A percentile compares a stretch with the other conserved stretches of the same genome.
Evolutionary conservation across 768 basidiomycete species (phyloP).

Genomic region (Hygrophorus russula): DNA sequence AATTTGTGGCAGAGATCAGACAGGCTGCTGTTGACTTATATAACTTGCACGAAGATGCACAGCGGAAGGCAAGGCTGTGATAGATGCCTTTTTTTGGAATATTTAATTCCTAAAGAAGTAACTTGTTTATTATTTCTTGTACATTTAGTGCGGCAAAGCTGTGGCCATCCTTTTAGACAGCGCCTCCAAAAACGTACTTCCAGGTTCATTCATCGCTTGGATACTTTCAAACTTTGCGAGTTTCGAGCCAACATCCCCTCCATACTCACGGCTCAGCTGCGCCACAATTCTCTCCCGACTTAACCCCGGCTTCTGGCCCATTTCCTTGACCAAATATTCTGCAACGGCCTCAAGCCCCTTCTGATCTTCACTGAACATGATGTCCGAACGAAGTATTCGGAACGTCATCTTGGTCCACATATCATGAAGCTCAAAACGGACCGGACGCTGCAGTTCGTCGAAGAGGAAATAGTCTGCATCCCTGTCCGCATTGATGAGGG

Average conservation of each 20-base stretch:
- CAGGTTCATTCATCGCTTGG: slow-evolving; percentile 2
- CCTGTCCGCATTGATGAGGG: slow-evolving; percentile 11
- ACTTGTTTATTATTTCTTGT: background rate
- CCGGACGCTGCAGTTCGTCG: slow-evolving; percentile 7
- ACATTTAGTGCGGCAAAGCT: background rate
- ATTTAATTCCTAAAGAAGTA: too few species aligned
- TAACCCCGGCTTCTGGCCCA: slow-evolving; percentile 10
- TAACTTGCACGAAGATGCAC: slow-evolving; percentile 32
- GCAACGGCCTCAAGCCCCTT: slow-evolving; percentile 5
- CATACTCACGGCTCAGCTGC: slow-evolving; percentile 10
- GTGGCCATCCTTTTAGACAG: slow-evolving; percentile 4
- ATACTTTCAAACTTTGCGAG: slow-evolving; percentile 4
- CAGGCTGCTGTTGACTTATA: slow-evolving; percentile 57
- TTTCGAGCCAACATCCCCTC: slow-evolving; percentile 1
- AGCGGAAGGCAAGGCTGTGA: slow-evolving; percentile 26
- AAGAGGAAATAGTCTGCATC: slow-evolving; percentile 13
- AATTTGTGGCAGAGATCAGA: slow-evolving; percentile 62
- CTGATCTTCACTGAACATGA: slow-evolving; percentile 3
- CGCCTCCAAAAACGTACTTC: slow-evolving; percentile 8
- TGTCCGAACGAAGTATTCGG: slow-evolving; percentile 7
- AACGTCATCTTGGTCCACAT: slow-evolving; percentile 7
- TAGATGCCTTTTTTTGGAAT: background rate
- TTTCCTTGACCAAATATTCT: slow-evolving; percentile 12
- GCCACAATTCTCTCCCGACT: slow-evolving; percentile 9
- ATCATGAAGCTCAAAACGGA: slow-evolving; percentile 10